Conservation (phyloP, 2,329 filamentous ascomycete genomes). For the Penicillium sp. region DNA sequence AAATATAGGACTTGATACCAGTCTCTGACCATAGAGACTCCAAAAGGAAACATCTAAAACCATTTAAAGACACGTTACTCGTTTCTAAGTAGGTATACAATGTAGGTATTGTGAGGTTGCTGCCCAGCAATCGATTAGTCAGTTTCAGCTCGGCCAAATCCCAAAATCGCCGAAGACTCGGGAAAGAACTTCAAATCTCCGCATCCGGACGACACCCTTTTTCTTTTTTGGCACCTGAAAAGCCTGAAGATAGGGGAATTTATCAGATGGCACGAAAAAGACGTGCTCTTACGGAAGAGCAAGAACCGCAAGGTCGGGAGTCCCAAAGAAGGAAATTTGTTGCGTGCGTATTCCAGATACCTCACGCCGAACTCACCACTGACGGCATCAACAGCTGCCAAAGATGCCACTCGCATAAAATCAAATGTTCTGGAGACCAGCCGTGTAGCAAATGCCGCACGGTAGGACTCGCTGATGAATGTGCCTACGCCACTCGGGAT, state of each 20-base stretch:
- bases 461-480: slow-evolving; percentile 39
- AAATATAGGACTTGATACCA: neutral
- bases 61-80: neutral
- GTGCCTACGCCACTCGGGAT: slow-evolving; percentile 42
- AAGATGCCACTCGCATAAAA: slow-evolving; percentile 47
- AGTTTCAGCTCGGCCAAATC: neutral
- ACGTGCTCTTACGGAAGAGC: slow-evolving; percentile 9
- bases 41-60: neutral
- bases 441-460: slow-evolving; percentile 44
- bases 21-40: neutral
- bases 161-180: neutral
- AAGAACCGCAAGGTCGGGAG: slow-evolving; percentile 12
- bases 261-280: slow-evolving; percentile 19
- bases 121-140: neutral
- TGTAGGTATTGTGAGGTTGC: too few relatives aligned
- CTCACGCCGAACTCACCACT: neutral
- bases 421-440: slow-evolving; percentile 47
- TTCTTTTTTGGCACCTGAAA: neutral
- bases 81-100: neutral
- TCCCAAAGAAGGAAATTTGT: slow-evolving; percentile 30
- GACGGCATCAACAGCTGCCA: slow-evolving; percentile 33
- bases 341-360: slow-evolving; percentile 23
- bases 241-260: neutral
- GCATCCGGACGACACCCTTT: neutral
- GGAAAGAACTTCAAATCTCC: neutral